Evolutionary conservation across 2,329 filamentous ascomycete genomes (phyloP).

Genomic region (Cercospora janseana): DNA sequence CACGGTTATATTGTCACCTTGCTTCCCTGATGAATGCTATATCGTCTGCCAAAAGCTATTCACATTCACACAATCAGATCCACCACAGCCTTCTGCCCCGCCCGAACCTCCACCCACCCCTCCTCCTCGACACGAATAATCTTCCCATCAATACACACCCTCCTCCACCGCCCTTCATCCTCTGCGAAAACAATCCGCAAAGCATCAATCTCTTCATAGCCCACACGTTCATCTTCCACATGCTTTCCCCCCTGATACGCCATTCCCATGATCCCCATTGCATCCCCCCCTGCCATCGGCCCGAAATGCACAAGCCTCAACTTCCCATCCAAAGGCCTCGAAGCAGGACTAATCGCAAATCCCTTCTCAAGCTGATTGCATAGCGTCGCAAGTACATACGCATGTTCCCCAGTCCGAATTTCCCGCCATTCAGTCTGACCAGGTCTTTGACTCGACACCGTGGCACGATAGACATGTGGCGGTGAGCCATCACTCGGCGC

Average conservation of each 20-base stretch:
- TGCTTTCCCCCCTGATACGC: constrained; percentile 60
- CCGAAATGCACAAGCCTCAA: constrained; percentile 75
- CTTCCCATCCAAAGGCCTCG: constrained; percentile 66
- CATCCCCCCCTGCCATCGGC: constrained; percentile 60
- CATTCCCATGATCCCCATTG: constrained; percentile 72
- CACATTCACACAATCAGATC: constrained; percentile 37
- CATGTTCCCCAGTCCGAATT: constrained; percentile 54
- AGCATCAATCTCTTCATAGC: constrained; percentile 68
- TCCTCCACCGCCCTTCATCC: constrained; percentile 70
- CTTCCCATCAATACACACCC: constrained; percentile 88
- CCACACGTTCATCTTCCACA: constrained; percentile 56
- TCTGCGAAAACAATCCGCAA: constrained; percentile 67
- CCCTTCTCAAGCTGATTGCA: constrained; percentile 78
- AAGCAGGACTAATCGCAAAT: constrained; percentile 77
- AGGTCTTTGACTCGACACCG: constrained; percentile 46
- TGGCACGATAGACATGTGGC: constrained; percentile 58
- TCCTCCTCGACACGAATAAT: constrained; percentile 71
- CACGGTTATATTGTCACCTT: too few species aligned
- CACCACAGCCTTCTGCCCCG: constrained; percentile 44
- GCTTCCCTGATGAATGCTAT: too few species aligned
- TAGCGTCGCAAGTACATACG: constrained; percentile 72
- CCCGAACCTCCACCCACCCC: constrained; percentile 68
- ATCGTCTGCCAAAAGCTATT: too few species aligned
- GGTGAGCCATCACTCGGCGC: constrained; percentile 52
- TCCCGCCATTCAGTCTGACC: constrained; percentile 33